phyloP scores from a whole-genome alignment of 768 basidiomycete genomes.

The Clitopilus passeckerianus region DNA sequence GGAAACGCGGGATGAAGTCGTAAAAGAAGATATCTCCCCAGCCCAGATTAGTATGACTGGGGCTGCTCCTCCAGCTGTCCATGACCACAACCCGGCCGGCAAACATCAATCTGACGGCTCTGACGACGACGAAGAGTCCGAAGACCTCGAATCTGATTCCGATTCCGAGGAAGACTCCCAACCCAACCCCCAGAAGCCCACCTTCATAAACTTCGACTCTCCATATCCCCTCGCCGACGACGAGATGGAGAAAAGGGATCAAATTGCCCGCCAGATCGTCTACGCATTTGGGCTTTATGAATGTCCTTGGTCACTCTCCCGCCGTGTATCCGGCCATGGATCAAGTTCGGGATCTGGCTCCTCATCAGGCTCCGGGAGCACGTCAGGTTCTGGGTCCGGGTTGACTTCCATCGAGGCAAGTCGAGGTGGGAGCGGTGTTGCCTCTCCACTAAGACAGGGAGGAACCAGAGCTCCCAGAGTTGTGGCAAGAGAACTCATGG shows the following conservation, averaged over 20 bases:
- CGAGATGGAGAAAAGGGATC: neutral
- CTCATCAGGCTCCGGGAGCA: neutral
- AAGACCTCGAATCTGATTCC: neutral
- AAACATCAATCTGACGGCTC: neutral
- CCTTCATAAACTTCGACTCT: neutral
- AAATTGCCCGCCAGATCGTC: neutral
- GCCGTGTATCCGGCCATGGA: neutral
- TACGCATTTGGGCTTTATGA: neutral
- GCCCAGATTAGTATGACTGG: no score
- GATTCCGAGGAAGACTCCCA: neutral
- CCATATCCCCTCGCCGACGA: neutral
- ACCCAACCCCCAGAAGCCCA: neutral
- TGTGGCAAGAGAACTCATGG: no score
- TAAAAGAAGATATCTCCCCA: neutral
- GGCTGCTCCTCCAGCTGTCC: no score
- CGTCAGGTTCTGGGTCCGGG: neutral
- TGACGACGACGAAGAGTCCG: neutral
- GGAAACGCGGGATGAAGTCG: neutral
- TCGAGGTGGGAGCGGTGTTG: no score
- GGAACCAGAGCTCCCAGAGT: no score
- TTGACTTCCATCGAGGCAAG: neutral
- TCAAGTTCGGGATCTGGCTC: neutral
- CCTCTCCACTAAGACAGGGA: no score
- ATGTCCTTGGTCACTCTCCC: neutral
- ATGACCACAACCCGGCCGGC: no score